Evolutionary conservation across 305 asterid species (phyloP), one percentile per base, ranked within the genome.

Genomic region (Rubia peregrina): DNA sequence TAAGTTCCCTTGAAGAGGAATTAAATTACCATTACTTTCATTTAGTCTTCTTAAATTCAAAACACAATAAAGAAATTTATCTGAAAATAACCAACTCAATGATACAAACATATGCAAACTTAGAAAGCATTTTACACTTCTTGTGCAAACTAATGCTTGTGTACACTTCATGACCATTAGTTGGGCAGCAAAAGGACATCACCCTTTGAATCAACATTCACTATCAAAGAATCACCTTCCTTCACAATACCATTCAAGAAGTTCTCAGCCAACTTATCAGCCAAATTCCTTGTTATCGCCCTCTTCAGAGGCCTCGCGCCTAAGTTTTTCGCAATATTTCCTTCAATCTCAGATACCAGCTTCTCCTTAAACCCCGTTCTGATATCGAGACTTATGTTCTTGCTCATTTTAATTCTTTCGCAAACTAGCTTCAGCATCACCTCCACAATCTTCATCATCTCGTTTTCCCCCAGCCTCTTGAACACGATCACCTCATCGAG

Each of bases 261-360:
- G 12, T 3, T 41, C 24, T 77, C 69, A 0, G 71, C 76, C 72
- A 76, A 62, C 12, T n/a, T 40, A 17, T 75, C 75, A 64, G 71
- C 79, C 41, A 75, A 5, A 14, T 46, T 40, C 19, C 66, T 65
- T 9, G 65, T 71, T 0, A 76, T 72, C 33, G 73, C 76, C 49
- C 81, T 77, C 24, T 67, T 78, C 40, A 78, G 3, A 0, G 81
- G 78, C 65, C 81, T 65, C 3, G 81, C 78, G 0, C 81, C 81
- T 49, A 70, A 78, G 24, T 46, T 69, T 13, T 59, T n/a, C 21
- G 53, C 9, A 38, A 5, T 22, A 24, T 22, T 19, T 11, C 51
- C 21, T 14, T 43, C 57, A 9, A 71, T 49, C 36, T 78, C 75
- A 22, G 13, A 6, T 9, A 74, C 16, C 55, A 78, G 4, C 9